A percentile compares a stretch with the other conserved stretches of the same genome.
These are phyloP conservation scores for Antitrichia curtipendula DNA, from an alignment of 225 moss, liverwort and hornwort species.

Conservation along the genomic window DNA sequence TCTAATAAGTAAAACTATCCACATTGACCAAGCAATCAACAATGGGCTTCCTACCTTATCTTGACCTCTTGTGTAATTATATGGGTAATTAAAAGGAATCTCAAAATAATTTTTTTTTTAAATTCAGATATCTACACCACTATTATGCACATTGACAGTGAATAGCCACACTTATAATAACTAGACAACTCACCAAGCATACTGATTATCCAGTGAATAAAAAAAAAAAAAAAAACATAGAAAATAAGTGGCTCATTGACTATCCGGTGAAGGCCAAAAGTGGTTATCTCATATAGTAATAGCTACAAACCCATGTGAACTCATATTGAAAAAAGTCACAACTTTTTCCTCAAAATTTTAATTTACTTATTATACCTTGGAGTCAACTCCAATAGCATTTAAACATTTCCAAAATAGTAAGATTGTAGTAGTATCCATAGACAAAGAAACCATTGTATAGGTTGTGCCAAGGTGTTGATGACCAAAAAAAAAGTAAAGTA, in stretches of 20 bases:
- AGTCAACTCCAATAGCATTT: neutral
- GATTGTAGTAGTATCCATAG: neutral
- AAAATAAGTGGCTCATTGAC: neutral
- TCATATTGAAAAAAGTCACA: neutral
- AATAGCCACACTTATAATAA: neutral
- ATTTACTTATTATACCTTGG: neutral
- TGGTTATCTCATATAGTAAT: neutral
- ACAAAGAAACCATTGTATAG: neutral
- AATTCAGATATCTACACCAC: rapidly evolving
- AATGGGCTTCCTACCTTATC: neutral
- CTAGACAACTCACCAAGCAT: too few species aligned
- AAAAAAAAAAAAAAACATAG: neutral
- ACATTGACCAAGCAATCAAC: neutral
- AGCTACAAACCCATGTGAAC: neutral
- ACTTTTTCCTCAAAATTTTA: neutral
- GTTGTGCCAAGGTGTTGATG: too few species aligned
- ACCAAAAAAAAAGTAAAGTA: too few species aligned
- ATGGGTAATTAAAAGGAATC: neutral
- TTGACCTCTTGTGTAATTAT: neutral
- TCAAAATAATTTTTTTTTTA: neutral
- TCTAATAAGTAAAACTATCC: neutral
- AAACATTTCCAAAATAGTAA: neutral
- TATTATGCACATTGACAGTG: neutral
- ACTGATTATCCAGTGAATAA: rapidly evolving
- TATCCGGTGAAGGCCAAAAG: rapidly evolving